A percentile compares a stretch with the other conserved stretches of the same genome.
phyloP scores from a whole-genome alignment of 345 rosid species.

The Moringa oleifera region DNA sequence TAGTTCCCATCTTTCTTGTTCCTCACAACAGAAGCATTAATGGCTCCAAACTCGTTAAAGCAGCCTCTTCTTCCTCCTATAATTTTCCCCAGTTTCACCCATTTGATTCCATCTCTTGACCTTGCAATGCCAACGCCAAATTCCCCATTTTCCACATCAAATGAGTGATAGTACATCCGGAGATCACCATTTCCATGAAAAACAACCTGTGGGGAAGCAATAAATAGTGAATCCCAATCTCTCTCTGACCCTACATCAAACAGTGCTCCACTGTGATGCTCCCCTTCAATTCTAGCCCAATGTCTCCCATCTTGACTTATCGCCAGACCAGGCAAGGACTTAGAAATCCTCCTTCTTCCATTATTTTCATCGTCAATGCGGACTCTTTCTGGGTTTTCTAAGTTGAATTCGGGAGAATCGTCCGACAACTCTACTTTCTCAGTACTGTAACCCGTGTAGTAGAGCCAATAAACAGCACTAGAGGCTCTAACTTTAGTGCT shows the following conservation, averaged over 20 bases:
- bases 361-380: slow-evolving; percentile 17
- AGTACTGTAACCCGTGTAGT: slow-evolving; percentile 56
- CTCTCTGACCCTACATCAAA: slow-evolving; percentile 64
- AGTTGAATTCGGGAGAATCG: slow-evolving; percentile 19
- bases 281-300: slow-evolving; percentile 94
- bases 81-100: slow-evolving; percentile 69
- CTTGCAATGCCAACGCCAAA: slow-evolving; percentile 70
- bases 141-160: slow-evolving; percentile 37
- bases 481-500: slow-evolving; percentile 51
- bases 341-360: slow-evolving; percentile 18
- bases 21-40: slow-evolving; percentile 51
- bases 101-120: slow-evolving; percentile 79
- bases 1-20: slow-evolving; percentile 55
- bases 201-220: slow-evolving; percentile 68
- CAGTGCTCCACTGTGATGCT: slow-evolving; percentile 74
- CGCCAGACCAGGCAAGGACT: slow-evolving; percentile 70
- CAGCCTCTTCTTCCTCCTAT: slow-evolving; percentile 39
- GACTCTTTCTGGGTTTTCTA: slow-evolving; percentile 50
- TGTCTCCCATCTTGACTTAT: slow-evolving; percentile 84
- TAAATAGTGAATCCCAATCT: slow-evolving; percentile 78
- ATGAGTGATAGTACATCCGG: slow-evolving; percentile 83
- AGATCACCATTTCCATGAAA: slow-evolving; percentile 62
- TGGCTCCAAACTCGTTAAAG: slow-evolving; percentile 56
- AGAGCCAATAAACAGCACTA: slow-evolving; percentile 77
- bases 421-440: slow-evolving; percentile 36